These are phyloP conservation scores for Elsinoe batatas DNA, from an alignment of 2,329 filamentous ascomycete genomes.

Conservation along the genomic window DNA sequence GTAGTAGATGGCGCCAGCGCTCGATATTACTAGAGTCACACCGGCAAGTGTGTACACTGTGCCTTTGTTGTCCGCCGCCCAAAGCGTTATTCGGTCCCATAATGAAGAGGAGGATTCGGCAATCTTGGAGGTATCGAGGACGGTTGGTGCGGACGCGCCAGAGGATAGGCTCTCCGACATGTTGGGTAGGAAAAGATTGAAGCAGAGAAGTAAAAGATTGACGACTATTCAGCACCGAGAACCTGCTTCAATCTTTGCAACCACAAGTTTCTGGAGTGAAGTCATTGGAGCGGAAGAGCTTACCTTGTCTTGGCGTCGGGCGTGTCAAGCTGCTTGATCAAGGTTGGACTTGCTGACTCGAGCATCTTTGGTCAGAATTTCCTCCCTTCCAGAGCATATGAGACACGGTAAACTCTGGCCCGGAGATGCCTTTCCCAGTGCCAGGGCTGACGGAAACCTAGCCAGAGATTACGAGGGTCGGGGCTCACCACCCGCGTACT, in stretches of 20 bases:
- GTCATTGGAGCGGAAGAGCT: slow-evolving; percentile 9
- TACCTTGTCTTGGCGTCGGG: neutral
- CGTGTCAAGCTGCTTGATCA: neutral
- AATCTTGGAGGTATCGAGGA: slow-evolving; percentile 20
- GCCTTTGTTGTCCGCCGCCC: slow-evolving; percentile 93
- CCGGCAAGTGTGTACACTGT: slow-evolving; percentile 94
- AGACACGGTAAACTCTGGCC: neutral
- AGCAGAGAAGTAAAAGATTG: neutral
- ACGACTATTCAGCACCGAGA: neutral
- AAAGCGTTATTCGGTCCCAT: slow-evolving; percentile 83
- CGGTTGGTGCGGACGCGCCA: slow-evolving; percentile 14
- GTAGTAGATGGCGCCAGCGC: slow-evolving; percentile 89
- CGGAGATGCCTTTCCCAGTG: neutral
- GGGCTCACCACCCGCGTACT: neutral
- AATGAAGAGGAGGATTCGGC: slow-evolving; percentile 53
- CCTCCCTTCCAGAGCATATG: neutral
- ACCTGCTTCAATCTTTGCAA: neutral
- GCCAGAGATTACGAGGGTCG: neutral
- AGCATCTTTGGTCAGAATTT: neutral
- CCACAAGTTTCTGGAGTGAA: slow-evolving; percentile 7
- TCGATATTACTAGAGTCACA: slow-evolving; percentile 81
- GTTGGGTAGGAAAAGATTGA: neutral
- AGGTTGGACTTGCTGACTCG: neutral
- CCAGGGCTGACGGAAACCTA: no score
- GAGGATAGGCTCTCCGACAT: slow-evolving; percentile 12